phyloP scores from a whole-genome alignment of 2,329 filamentous ascomycete species.

The Hymenoscyphus albidus region DNA sequence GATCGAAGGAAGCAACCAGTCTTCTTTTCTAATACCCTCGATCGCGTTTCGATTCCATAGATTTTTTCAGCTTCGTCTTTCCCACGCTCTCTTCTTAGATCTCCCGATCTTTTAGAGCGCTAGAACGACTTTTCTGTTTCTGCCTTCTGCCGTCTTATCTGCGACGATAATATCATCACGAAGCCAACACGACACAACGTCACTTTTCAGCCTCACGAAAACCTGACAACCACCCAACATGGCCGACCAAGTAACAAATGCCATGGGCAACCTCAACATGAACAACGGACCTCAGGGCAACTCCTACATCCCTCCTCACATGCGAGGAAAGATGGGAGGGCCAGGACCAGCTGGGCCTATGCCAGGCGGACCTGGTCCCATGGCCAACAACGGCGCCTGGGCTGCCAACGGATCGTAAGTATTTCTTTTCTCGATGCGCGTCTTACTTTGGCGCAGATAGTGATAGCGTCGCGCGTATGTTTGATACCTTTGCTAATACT shows the following conservation, averaged over 20 bases:
- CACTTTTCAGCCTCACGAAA: slow-evolving; percentile 17
- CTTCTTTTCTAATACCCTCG: slow-evolving; percentile 30
- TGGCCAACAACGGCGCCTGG: slow-evolving; percentile 61
- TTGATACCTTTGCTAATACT: slow-evolving; percentile 27
- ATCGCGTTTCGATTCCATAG: slow-evolving; percentile 31
- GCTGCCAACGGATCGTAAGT: slow-evolving; percentile 48
- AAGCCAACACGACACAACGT: not conserved
- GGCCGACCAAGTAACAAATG: slow-evolving; percentile 4
- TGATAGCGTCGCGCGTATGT: not conserved
- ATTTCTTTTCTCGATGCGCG: slow-evolving; percentile 5
- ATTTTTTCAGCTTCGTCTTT: slow-evolving; percentile 24
- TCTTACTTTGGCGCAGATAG: not conserved
- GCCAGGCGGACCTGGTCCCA: slow-evolving; percentile 22
- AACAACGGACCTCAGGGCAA: slow-evolving; percentile 49
- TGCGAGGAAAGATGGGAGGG: slow-evolving; percentile 56
- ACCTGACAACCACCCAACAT: slow-evolving; percentile 7
- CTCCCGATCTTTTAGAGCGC: slow-evolving; percentile 27
- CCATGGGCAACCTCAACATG: slow-evolving; percentile 47
- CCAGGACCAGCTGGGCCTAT: slow-evolving; percentile 21
- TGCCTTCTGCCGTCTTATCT: slow-evolving; percentile 10
- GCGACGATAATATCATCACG: slow-evolving; percentile 15
- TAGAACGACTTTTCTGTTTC: slow-evolving; percentile 14
- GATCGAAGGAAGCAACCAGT: slow-evolving; percentile 20
- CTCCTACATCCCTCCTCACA: slow-evolving; percentile 83
- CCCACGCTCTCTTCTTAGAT: slow-evolving; percentile 27